Base-by-base conservation (phyloP, 2,329 filamentous ascomycete genomes). In the Exophiala spinifera region DNA sequence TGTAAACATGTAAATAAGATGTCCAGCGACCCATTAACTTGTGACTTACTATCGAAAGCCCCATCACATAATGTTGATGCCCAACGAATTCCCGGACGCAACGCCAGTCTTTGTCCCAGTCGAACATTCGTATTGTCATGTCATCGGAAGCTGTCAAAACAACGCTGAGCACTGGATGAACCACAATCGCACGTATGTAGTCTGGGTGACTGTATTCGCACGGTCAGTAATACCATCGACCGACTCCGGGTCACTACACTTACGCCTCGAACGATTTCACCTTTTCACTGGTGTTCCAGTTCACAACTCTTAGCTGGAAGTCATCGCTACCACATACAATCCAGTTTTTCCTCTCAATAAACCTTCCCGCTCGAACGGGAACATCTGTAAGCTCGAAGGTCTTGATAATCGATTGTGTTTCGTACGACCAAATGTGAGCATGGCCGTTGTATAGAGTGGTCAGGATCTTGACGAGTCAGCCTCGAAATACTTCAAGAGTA, bases 211-310 rank as follows among this genome's bases (percentile, higher is more conserved):
- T 60, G 51, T 49, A 20, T 4, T 45, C 17, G 23, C 37, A 33
- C 39, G 28, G 28, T 33, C 17, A 20, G 44, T 43, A 48, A 21
- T 42, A 36, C 42, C 40, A 21, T 21, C 34, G 46, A 36, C 36
- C 15, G 23, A 40, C 28, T n/a, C 10, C 31, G n/a, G 25, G 13
- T 19, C 23, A 10, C 34, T 10, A 28, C 34, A 47, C 57, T 57
- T 53, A 60, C 56, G 62, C 62, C 53, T 64, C 62, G 51, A 64
- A 64, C 21, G 62, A 62, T 51, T 63, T 64, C 49, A 64, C 61
- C 82, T 96, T 97, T 76, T 99, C 94, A 57, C 90, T 95, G 50
- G 94, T 99, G 77, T 99, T 97, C 82, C 97, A 99, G 78, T 99
- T 97, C 82, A 96, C 95, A 61, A 95, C 89, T 65, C 92, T 88